Base-by-base conservation (phyloP, 2,329 filamentous ascomycete genomes). In the Scytalidium sp. region DNA sequence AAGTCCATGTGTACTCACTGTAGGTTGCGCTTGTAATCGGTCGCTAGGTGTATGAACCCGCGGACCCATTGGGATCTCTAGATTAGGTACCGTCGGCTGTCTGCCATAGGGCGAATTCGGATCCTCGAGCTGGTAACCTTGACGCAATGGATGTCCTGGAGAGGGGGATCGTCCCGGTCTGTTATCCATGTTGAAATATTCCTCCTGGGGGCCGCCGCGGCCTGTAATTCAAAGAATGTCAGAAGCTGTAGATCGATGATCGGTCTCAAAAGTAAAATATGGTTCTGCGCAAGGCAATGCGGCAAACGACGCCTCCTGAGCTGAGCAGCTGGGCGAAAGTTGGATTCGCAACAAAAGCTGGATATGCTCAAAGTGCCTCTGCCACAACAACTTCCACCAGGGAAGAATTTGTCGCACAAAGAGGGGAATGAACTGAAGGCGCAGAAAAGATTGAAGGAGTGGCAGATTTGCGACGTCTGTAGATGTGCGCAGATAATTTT, bases 61-160 rank as follows among this genome's bases (percentile, higher is more conserved):
- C 49, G 80, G 79, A 3, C 80, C 84, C 70, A 81, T 78, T 51
- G 85, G 87, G 65, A 90, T 89, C 58, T 88, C 81, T 45, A 92
- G 73, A 53, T 83, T 84, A 10, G 50, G 41, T 44, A 55, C 47
- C 21, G 21, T 19, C 8, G 15, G 22, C 17, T 15, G 29, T 56
- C 58, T 59, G 22, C 60, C 57, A 57, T 66, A 64, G 19, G 58
- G 56, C 19, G 47, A 41, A 27, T 55, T 45, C 57, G 84, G 81
- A 67, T 96, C 88, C 41, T 94, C 86, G 43, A 95, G 79, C 65
- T 95, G 88, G 67, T 96, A 96, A 57, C 85, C 82, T 60, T 86
- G 81, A 51, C 82, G 81, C 15, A 87, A 72, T 22, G 87, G 88
- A 57, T 89, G 85, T 44, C 83, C 86, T 27, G 90, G 89, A 43